A percentile compares a stretch with the other conserved stretches of the same genome.
These are phyloP conservation scores for Hanseniaspora hatyaiensis DNA, from an alignment of 805 yeast genomes.

Conservation along the genomic window DNA sequence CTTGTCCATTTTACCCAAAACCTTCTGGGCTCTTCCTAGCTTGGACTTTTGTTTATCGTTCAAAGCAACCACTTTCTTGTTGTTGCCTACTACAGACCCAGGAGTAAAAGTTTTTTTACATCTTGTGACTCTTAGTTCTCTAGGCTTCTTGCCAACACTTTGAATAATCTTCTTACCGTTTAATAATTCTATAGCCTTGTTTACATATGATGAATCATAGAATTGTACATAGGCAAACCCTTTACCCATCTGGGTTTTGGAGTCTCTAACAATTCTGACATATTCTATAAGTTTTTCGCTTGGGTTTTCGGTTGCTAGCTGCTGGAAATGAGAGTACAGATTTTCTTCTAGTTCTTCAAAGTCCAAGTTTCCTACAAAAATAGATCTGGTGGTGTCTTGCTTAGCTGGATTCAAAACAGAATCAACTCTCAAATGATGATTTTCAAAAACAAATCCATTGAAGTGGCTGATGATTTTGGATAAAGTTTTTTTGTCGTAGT, in stretches of 20 bases:
- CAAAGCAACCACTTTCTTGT: slow-evolving; percentile 29
- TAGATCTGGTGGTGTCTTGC: slow-evolving; percentile 69
- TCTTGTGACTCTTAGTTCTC: slow-evolving; percentile 69
- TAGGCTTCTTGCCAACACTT: slow-evolving; percentile 26
- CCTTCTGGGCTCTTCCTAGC: slow-evolving; percentile 65
- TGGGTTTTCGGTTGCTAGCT: slow-evolving; percentile 21
- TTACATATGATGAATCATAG: slow-evolving; percentile 57
- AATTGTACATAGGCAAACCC: slow-evolving; percentile 96
- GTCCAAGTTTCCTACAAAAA: slow-evolving; percentile 88
- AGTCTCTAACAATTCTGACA: slow-evolving; percentile 81
- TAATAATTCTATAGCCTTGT: slow-evolving; percentile 59
- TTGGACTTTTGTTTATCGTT: slow-evolving; percentile 61
- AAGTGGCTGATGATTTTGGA: slow-evolving; percentile 30
- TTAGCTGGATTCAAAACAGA: slow-evolving; percentile 84
- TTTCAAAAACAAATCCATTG: slow-evolving; percentile 58
- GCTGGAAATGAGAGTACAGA: slow-evolving; percentile 73
- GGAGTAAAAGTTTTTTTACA: slow-evolving; percentile 35
- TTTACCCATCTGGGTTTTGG: slow-evolving; percentile 89
- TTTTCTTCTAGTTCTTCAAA: slow-evolving; percentile 87
- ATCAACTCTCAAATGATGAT: slow-evolving; percentile 78
- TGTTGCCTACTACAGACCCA: slow-evolving; percentile 21
- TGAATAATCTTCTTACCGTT: slow-evolving; percentile 49
- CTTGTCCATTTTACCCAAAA: slow-evolving; percentile 71
- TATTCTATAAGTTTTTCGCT: slow-evolving; percentile 50
- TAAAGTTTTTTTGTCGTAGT: slow-evolving; percentile 34